Evolutionary conservation across 441 rosid genomes (phyloP).

Genomic region (Corymbia citriodora): DNA sequence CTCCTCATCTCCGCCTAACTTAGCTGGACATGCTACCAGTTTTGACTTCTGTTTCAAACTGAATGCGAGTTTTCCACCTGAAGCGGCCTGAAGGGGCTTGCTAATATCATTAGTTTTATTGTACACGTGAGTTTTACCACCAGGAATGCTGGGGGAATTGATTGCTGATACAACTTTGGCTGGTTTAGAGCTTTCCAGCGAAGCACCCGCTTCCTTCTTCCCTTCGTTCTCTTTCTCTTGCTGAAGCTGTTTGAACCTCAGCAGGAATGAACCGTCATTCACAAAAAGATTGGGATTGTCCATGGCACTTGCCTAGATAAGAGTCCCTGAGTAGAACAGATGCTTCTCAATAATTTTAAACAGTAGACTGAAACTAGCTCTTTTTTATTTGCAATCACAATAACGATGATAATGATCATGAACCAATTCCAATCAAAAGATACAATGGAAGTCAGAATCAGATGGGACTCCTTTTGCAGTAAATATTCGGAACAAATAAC

Average conservation of each 20-base stretch:
- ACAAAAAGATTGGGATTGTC: background rate
- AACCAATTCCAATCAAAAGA: background rate
- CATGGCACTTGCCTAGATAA: background rate
- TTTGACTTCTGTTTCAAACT: slow-evolving; percentile 3
- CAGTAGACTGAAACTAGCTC: background rate
- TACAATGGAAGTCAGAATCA: background rate
- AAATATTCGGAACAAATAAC: background rate
- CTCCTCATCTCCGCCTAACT: background rate
- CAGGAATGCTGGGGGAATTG: background rate
- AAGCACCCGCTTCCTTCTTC: background rate
- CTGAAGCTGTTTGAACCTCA: slow-evolving; percentile 94
- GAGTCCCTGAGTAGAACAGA: background rate
- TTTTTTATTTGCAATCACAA: background rate
- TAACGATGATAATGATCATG: background rate
- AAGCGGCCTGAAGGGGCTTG: background rate
- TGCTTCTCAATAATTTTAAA: background rate
- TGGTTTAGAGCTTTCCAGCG: background rate
- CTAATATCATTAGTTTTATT: background rate
- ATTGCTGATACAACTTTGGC: background rate
- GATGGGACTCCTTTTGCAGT: background rate
- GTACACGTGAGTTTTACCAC: background rate
- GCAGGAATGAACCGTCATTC: slow-evolving; percentile 97
- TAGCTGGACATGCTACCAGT: background rate
- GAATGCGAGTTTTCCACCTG: background rate
- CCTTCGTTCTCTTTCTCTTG: slow-evolving; percentile 28